Base-by-base conservation (phyloP, 2,329 filamentous ascomycete species). In the Colletotrichum sp. region DNA sequence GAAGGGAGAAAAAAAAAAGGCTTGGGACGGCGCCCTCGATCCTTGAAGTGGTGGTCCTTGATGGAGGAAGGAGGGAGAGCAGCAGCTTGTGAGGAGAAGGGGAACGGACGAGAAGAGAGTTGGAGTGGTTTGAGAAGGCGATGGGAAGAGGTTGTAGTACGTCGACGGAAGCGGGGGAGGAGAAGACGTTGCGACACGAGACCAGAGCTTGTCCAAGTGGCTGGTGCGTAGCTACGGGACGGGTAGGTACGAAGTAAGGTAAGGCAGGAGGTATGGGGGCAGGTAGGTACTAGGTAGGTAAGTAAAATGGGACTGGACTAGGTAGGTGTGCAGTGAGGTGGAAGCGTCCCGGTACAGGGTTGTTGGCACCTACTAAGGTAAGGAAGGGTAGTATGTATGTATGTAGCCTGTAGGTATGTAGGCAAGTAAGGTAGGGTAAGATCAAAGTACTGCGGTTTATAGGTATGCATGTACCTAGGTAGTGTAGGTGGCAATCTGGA, bases 171-270 rank as follows among this genome's bases (percentile, higher is more conserved):
- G 74, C 74, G 74, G 74, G 74, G 74, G 71, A 76, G 74, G 65
- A 74, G 73, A 76, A 70, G 74, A 76, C 74, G 74, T 75, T 75
- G 71, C 75, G 76, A 75, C 75, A 77, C 75, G 75, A 76, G 75
- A 78, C 74, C 74, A 77, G 73, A 77, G 75, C 75, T 76, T 75
- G 76, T 75, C 71, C 55, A 71, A 76, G 74, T 76, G 76, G 74
- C 73, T 76, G 76, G 70, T 70, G 74, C 66, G 70, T 73, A 69
- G 30, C 55, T 69, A 74, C 58, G 66, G 58, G 67, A 74, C 58
- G 74, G 74, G 73, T 71, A 58, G 70, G 73, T 62, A 64, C 70
- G 64, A 71, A 43, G 74, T 76, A 34, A 56, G 58, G 66, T 70
- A 43, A 70, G 65, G 52, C 43, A 48, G 43, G 43, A 48, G 43